These are phyloP conservation scores for Bryoerythrophyllum caledonicum DNA, from an alignment of 225 moss, liverwort and hornwort species.

Conservation along the genomic window DNA sequence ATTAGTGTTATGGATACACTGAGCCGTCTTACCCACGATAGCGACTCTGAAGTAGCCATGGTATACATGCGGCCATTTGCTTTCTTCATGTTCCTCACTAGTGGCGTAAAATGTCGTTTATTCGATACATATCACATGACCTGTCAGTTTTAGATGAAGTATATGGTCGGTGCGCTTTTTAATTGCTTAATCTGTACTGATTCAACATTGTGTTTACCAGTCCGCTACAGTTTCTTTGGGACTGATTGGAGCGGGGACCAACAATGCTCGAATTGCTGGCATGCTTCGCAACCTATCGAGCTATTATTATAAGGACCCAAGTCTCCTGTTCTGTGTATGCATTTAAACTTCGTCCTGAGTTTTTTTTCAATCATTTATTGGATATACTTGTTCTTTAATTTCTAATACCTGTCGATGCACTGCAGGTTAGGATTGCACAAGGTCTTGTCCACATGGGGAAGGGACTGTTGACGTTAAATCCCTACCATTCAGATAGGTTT, in stretches of 20 bases:
- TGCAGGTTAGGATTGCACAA: conserved; percentile 98
- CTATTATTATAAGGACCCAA: conserved; percentile 98
- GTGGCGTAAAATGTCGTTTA: neutral
- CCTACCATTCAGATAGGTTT: conserved; percentile 98
- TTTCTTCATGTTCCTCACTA: conserved; percentile 9
- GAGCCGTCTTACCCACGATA: conserved; percentile 97
- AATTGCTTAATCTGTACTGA: conserved; percentile 21
- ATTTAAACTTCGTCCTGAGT: conserved; percentile 8
- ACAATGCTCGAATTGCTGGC: conserved; percentile 98
- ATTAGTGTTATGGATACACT: conserved; percentile 99
- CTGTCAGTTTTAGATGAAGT: neutral
- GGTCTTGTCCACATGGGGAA: conserved; percentile 99
- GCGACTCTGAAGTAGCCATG: conserved; percentile 98
- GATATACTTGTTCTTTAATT: conserved; percentile 4
- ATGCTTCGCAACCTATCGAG: conserved; percentile 99
- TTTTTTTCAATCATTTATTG: neutral
- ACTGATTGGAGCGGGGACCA: conserved; percentile 96
- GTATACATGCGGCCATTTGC: conserved; percentile 40
- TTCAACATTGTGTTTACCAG: conserved; percentile 34
- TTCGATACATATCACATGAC: conserved; percentile 3
- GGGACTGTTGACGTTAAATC: conserved; percentile 88
- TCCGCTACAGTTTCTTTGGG: conserved; percentile 94
- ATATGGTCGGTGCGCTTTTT: neutral
- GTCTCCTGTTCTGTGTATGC: conserved; percentile 93
- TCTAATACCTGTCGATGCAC: conserved; percentile 13